These are phyloP conservation scores for Anthracocystis walkeri DNA, from an alignment of 1,284 basidiomycete species.

Conservation along the genomic window DNA sequence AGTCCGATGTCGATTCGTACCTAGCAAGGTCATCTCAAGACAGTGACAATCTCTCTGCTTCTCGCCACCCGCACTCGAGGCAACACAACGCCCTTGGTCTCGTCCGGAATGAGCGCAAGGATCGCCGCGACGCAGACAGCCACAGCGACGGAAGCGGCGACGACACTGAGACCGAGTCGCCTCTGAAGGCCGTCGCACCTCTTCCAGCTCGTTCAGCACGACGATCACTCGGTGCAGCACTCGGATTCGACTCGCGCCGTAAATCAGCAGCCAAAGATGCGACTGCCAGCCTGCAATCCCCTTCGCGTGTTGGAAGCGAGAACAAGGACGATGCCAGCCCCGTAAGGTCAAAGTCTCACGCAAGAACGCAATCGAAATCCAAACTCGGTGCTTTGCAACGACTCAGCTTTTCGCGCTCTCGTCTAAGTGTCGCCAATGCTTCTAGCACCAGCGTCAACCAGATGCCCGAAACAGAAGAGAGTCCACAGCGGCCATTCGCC, in stretches of 20 bases:
- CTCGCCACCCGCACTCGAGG: neutral
- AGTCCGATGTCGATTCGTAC: conserved; percentile 30
- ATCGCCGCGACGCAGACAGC: neutral
- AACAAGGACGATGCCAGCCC: neutral
- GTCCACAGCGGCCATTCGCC: conserved; percentile 6
- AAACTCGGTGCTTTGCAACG: conserved; percentile 37
- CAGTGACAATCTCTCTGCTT: conserved; percentile 7
- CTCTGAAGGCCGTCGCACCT: neutral
- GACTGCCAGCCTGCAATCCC: neutral
- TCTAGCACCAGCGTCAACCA: conserved; percentile 32
- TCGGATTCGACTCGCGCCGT: conserved; percentile 24
- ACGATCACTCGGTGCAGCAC: conserved; percentile 36
- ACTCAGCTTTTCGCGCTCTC: conserved; percentile 46
- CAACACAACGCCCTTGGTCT: conserved; percentile 7
- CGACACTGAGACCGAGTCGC: conserved; percentile 44
- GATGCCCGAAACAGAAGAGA: neutral
- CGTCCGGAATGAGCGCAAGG: neutral
- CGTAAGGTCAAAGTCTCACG: conserved; percentile 8
- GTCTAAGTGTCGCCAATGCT: conserved; percentile 24
- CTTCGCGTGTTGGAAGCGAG: neutral
- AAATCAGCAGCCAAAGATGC: conserved; percentile 1
- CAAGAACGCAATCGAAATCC: conserved; percentile 23
- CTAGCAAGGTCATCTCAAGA: conserved; percentile 8
- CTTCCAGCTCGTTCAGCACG: conserved; percentile 11
- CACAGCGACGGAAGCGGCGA: conserved; percentile 31